Evolutionary conservation across 352 stramenopile species (phyloP), one percentile per base, ranked within the genome.

Genomic region (Blastocystis hominis): DNA sequence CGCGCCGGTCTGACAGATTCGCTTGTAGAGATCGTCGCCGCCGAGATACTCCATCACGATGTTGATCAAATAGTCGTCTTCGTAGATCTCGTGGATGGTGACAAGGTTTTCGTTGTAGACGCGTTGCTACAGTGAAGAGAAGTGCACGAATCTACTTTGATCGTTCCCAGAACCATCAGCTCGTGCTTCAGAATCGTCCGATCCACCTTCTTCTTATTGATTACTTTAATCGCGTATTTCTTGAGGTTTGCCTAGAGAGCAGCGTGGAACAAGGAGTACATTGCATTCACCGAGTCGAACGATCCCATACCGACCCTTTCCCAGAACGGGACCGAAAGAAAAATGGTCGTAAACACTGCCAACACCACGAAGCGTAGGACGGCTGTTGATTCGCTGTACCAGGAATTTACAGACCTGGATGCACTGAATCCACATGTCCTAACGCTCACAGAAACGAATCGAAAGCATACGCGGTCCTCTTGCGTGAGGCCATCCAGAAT

Each of bases 401-500:
- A 84, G 36, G 55, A 66, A 84, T 36, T 84, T 84, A 30, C 47
- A 84, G 24, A 84, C 72, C 46, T 84, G 72, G 46, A 84, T 84
- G 40, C 72, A 84, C 72, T 84, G 72, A 46, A 84, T 84, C 72
- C 72, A 84, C 72, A 84, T 84, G 30, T 84, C 54, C 72, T 84
- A 84, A 13, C 15, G 9, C 17, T 69, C 7, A 69, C 13, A 34
- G n/a, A 54, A 55, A 47, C 15, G 50, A 68, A 24, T 3, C 53
- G 24, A 68, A 15, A 9, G 13, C 20, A 53, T 46, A 84, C 72
- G 9, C 72, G 72, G 6, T 84, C 72, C 30, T 64, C 53, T 30
- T 84, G 72, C 17, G 72, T 68, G 2, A 42, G 36, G 30, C n/a
- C 72, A 46, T 84, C 72, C 9, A 84, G 44, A 47, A 84, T 84